Evolutionary conservation across 2,329 filamentous ascomycete genomes (phyloP), one percentile per base, ranked within the genome.

Genomic region (Fusarium sp.): DNA sequence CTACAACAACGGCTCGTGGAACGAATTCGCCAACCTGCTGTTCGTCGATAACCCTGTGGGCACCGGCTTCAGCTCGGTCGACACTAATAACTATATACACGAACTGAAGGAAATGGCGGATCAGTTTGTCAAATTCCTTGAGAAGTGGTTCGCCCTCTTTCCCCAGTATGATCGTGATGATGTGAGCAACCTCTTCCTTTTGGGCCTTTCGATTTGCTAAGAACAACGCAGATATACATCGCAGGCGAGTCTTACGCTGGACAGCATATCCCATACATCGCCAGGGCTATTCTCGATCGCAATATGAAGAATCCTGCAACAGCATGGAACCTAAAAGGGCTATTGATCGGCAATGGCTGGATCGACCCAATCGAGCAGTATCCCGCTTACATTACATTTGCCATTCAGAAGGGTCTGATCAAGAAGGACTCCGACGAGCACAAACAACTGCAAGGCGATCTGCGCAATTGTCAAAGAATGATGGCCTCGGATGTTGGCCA

Each of bases 1-100:
- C 65, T 91, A 94, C 81, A 98, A 98, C 81, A 92, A 97, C 61
- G 96, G 96, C n/a, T 95, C 95, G 2, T 99, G 97, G 97, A 93
- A 97, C 82, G 95, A 99, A 84, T 99, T 98, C 79, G 94, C 96
- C 73, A 99, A 99, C 78, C 83, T 99, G 57, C 89, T 99, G 66
- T 99, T 99, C 79, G 94, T 99, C 68, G 96, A 99, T 80, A 97
- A 98, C 80, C 96, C 96, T 1, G 95, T 98, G 39, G 97, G 96
- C 18, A 98, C 95, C 3, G 96, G 96, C 6, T 99, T 93, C 85
- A 99, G 96, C 83, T 98, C 96, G 79, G 95, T 95, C 79, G 92
- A 97, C 79, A 96, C 94, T 20, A 89, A 99, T 81, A 93, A 91
- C 78, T 98, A 93, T 79, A 81, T 98, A 24, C 90, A 92, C 74